phyloP scores from a whole-genome alignment of 495 filamentous ascomycete genomes.

The Xylaria curta region DNA sequence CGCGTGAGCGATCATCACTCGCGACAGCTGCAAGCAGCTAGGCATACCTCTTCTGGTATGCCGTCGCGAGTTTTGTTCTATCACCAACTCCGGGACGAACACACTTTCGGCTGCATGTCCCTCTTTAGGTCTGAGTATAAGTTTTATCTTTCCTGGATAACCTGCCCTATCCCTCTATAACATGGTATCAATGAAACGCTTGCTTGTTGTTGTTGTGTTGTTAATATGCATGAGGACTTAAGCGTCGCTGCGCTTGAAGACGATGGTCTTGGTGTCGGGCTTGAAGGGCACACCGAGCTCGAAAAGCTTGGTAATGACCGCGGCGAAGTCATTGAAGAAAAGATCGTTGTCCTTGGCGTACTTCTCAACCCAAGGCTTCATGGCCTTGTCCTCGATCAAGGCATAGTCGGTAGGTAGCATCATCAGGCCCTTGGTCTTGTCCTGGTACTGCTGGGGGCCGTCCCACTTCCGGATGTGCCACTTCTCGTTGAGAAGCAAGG shows the following conservation, averaged over 20 bases:
- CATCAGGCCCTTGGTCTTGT: conserved; percentile 88
- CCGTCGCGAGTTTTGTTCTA: not conserved
- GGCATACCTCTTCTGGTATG: not conserved
- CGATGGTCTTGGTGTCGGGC: conserved; percentile 66
- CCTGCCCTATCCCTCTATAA: conserved; percentile 28
- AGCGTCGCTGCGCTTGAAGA: conserved; percentile 71
- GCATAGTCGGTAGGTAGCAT: conserved; percentile 96
- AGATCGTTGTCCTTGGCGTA: conserved; percentile 90
- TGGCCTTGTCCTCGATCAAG: conserved; percentile 85
- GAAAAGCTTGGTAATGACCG: conserved; percentile 80
- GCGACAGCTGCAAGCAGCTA: conserved; percentile 1
- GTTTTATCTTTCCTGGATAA: conserved; percentile 30
- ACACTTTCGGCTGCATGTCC: not conserved
- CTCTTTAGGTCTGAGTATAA: conserved; percentile 26
- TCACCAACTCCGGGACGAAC: not conserved
- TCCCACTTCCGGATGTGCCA: conserved; percentile 95
- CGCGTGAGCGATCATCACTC: not conserved
- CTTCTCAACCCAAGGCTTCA: conserved; percentile 82
- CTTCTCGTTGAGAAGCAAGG: conserved; percentile 86
- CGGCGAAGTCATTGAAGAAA: conserved; percentile 93
- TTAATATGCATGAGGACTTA: conserved; percentile 23
- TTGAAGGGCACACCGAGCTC: conserved; percentile 94
- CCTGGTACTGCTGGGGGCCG: conserved; percentile 82
- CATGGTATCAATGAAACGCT: conserved; percentile 32
- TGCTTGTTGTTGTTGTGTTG: not conserved